Evolutionary conservation across 2,329 filamentous ascomycete genomes (phyloP).

Genomic region (Calonectria leucothoes): DNA sequence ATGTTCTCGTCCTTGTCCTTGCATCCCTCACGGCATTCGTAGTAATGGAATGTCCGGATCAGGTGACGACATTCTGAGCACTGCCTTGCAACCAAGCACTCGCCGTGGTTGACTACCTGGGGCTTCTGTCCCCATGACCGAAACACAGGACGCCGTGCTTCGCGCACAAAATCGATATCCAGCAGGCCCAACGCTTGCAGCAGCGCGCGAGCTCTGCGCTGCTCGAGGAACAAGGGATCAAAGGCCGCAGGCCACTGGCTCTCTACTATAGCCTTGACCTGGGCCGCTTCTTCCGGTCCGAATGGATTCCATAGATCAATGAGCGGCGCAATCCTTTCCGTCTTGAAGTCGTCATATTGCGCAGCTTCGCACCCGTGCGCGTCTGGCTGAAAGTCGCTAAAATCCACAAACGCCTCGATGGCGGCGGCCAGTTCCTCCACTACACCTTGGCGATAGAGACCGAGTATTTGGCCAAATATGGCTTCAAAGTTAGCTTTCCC

Average conservation of each 20-base stretch:
- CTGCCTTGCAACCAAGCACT: not conserved
- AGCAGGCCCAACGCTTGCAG: not conserved
- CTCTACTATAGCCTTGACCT: not conserved
- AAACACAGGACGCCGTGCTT: not conserved
- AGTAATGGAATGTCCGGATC: not conserved
- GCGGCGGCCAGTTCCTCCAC: not conserved
- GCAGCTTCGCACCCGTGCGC: not conserved
- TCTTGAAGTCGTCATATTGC: not conserved
- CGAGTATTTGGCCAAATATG: not conserved
- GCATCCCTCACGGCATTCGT: not conserved
- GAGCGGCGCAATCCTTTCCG: not conserved
- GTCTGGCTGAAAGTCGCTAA: not conserved
- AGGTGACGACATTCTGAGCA: not conserved
- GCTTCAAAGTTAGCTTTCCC: not conserved
- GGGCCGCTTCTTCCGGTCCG: not conserved
- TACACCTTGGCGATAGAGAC: not conserved
- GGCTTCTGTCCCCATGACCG: not conserved
- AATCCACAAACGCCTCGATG: not conserved
- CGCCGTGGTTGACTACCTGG: not conserved
- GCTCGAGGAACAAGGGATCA: not conserved
- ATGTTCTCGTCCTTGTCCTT: not conserved
- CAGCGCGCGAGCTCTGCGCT: not conserved
- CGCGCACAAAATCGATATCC: not conserved
- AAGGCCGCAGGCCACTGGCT: not conserved
- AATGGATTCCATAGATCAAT: not conserved